phyloP scores from a whole-genome alignment of 768 basidiomycete species.

The Tephrocybe rancida region DNA sequence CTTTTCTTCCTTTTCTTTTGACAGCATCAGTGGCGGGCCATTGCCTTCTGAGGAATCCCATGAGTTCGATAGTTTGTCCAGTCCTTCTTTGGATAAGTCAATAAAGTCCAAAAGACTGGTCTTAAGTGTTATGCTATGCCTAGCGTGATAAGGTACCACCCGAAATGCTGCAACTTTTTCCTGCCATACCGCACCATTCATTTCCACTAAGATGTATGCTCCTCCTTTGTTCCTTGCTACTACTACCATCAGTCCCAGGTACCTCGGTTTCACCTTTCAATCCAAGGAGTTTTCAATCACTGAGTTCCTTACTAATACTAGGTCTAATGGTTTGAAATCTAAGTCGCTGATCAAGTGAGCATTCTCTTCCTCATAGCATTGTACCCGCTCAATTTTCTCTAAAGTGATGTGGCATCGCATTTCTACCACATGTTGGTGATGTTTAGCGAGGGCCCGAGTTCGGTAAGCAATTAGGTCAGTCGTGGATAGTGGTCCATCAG shows the following conservation, averaged over 20 bases:
- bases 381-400: too few species aligned
- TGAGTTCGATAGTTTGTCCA: too few species aligned
- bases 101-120: too few species aligned
- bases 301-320: background rate
- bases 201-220: conserved; percentile 2
- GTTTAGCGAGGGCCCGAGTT: conserved; percentile 12
- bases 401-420: background rate
- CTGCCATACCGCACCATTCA: conserved; percentile 4
- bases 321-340: background rate
- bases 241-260: too few species aligned
- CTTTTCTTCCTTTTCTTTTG: too few species aligned
- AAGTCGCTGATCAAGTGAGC: background rate
- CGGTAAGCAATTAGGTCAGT: background rate
- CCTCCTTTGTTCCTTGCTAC: too few species aligned
- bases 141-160: too few species aligned
- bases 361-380: background rate
- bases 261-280: background rate
- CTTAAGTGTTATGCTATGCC: too few species aligned
- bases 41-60: too few species aligned
- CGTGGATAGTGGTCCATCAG: background rate
- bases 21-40: too few species aligned
- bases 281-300: background rate
- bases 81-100: too few species aligned
- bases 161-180: background rate
- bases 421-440: background rate